A percentile compares a stretch with the other conserved stretches of the same genome.
These are phyloP conservation scores for Talaromyces adpressus DNA, from an alignment of 495 filamentous ascomycete species.

Conservation along the genomic window DNA sequence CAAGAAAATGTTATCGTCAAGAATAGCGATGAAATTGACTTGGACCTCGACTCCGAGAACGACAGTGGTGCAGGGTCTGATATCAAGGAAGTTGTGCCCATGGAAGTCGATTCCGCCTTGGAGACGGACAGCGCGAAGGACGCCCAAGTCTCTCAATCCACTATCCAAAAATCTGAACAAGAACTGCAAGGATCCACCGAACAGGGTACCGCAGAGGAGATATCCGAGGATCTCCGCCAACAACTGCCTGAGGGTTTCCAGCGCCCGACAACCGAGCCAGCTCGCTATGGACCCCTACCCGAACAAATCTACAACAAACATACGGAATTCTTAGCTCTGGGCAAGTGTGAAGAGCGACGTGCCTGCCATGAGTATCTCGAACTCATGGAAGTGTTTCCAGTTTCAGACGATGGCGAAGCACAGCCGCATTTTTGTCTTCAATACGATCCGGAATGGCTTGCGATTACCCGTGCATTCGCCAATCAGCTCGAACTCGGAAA, in stretches of 20 bases:
- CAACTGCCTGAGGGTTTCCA: conserved; percentile 61
- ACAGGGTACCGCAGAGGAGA: conserved; percentile 11
- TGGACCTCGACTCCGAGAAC: conserved; percentile 47
- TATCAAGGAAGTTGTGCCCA: conserved; percentile 13
- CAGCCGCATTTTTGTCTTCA: conserved; percentile 42
- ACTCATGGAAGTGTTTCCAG: conserved; percentile 52
- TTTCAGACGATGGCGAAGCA: conserved; percentile 18
- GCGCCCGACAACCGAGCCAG: conserved; percentile 15
- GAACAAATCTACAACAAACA: conserved; percentile 59
- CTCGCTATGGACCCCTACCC: conserved; percentile 37
- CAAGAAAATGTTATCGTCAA: conserved; percentile 13
- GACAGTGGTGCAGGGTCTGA: conserved; percentile 4
- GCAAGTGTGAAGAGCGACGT: conserved; percentile 60
- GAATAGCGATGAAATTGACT: conserved; percentile 46
- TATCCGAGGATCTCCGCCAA: conserved; percentile 53
- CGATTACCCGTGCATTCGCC: conserved; percentile 79
- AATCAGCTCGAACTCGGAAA: conserved; percentile 52
- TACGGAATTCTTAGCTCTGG: conserved; percentile 83
- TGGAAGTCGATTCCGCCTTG: conserved; percentile 6
- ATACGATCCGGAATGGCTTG: conserved; percentile 93
- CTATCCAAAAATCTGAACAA: neutral
- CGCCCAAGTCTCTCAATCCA: neutral
- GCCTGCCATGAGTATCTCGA: conserved; percentile 76
- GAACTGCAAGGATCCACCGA: neutral
- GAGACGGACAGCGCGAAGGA: neutral